phyloP scores from a whole-genome alignment of 2,329 filamentous ascomycete genomes.

The Ophidiomyces ophidiicola region DNA sequence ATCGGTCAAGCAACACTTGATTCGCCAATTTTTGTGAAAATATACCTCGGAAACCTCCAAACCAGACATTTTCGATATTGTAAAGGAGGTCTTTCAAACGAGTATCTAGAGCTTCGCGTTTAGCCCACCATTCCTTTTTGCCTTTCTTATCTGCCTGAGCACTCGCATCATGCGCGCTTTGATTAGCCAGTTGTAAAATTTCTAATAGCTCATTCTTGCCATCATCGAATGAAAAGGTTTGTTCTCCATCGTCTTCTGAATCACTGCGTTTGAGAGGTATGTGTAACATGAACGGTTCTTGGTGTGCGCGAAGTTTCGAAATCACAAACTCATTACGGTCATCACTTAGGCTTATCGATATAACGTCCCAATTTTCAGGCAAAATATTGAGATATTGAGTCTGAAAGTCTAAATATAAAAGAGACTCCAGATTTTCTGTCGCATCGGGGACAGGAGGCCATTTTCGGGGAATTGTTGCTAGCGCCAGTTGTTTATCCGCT shows the following conservation, averaged over 20 bases:
- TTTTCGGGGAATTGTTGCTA: constrained; percentile 35
- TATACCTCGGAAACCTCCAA: constrained; percentile 89
- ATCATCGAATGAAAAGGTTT: constrained; percentile 71
- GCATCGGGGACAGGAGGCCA: constrained; percentile 36
- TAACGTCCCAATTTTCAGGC: constrained; percentile 67
- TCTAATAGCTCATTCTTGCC: constrained; percentile 69
- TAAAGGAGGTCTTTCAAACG: constrained; percentile 65
- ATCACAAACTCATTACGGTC: constrained; percentile 74
- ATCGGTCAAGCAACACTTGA: constrained; percentile 55
- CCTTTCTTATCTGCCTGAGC: constrained; percentile 62
- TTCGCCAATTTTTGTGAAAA: constrained; percentile 62
- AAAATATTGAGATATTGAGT: constrained; percentile 74
- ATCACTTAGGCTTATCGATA: constrained; percentile 76
- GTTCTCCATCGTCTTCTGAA: constrained; percentile 64
- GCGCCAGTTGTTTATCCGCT: constrained; percentile 36
- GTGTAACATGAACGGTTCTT: constrained; percentile 72
- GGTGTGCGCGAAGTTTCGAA: constrained; percentile 64
- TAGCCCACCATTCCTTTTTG: constrained; percentile 78
- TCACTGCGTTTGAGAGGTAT: constrained; percentile 74
- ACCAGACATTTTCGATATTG: constrained; percentile 85
- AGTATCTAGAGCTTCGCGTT: constrained; percentile 65
- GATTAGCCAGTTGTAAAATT: constrained; percentile 70
- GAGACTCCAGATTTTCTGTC: constrained; percentile 27
- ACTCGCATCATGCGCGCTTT: constrained; percentile 62
- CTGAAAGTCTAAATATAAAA: constrained; percentile 52